phyloP scores from a whole-genome alignment of 495 filamentous ascomycete species.

The Tuber calosporum region DNA sequence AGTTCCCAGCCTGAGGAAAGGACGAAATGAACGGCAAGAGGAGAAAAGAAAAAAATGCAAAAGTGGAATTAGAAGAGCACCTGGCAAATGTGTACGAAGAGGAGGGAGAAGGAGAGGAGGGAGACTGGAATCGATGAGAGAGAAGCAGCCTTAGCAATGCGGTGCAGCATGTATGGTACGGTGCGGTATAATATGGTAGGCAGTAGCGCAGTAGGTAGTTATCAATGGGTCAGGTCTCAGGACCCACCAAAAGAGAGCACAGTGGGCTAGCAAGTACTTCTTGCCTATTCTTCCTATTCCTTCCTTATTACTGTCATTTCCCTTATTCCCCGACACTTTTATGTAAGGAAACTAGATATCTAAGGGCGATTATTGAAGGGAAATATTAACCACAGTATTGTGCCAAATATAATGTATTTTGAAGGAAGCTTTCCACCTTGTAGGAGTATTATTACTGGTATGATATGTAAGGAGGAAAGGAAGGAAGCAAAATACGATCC shows the following conservation, averaged over 20 bases:
- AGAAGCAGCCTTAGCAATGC: constrained; percentile 19
- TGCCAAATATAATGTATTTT: not conserved
- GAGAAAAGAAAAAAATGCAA: constrained; percentile 38
- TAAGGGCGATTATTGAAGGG: not conserved
- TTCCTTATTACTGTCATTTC: not conserved
- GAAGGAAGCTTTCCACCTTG: not conserved
- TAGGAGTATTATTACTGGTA: not conserved
- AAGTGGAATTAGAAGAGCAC: constrained; percentile 39
- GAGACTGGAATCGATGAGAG: constrained; percentile 39
- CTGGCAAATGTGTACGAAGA: constrained; percentile 41
- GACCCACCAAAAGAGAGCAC: not conserved
- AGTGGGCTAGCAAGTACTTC: not conserved
- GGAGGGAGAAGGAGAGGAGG: constrained; percentile 30
- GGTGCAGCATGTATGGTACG: constrained; percentile 3
- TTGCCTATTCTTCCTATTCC: not conserved
- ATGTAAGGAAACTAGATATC: not conserved
- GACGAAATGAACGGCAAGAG: constrained; percentile 37
- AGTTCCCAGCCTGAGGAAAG: constrained; percentile 35
- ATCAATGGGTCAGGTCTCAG: constrained; percentile 1
- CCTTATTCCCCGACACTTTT: not conserved
- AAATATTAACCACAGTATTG: not conserved
- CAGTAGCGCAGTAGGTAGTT: constrained; percentile 8
- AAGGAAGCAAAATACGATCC: not conserved
- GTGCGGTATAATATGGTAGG: constrained; percentile 4
- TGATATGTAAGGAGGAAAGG: not conserved